Conservation (phyloP, 2,329 filamentous ascomycete genomes). For the Ophiostoma piceae region DNA sequence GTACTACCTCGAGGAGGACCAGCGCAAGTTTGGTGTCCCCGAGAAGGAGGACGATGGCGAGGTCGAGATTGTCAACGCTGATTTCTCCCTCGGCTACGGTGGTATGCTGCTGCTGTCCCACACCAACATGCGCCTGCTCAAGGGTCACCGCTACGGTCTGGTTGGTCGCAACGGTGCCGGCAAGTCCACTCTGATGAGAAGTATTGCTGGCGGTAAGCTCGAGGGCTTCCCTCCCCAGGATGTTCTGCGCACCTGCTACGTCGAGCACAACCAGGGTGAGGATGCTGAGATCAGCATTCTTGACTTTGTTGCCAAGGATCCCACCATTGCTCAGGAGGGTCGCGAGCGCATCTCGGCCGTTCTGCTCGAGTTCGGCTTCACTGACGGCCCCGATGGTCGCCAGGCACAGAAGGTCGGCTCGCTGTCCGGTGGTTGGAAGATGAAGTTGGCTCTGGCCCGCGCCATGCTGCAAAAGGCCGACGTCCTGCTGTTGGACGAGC, state of each 20-base stretch:
- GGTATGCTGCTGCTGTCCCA: slow-evolving; percentile 96
- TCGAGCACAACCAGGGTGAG: slow-evolving; percentile 98
- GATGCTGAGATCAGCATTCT: slow-evolving; percentile 95
- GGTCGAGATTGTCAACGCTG: slow-evolving; percentile 92
- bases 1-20: slow-evolving; percentile 76
- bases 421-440: slow-evolving; percentile 97
- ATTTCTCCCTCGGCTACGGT: slow-evolving; percentile 95
- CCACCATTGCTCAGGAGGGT: slow-evolving; percentile 73
- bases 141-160: slow-evolving; percentile 89
- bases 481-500: slow-evolving; percentile 93
- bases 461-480: slow-evolving; percentile 98
- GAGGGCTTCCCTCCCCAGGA: slow-evolving; percentile 94
- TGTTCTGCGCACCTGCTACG: slow-evolving; percentile 90
- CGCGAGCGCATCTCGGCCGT: slow-evolving; percentile 76
- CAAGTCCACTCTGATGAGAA: slow-evolving; percentile 92
- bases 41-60: slow-evolving; percentile 88
- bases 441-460: slow-evolving; percentile 94
- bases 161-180: slow-evolving; percentile 99
- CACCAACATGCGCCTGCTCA: slow-evolving; percentile 82
- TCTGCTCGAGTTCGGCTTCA: slow-evolving; percentile 89
- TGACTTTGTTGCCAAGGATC: slow-evolving; percentile 86
- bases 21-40: slow-evolving; percentile 78
- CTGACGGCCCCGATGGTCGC: slow-evolving; percentile 77
- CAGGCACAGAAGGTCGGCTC: slow-evolving; percentile 90
- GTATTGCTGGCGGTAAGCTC: slow-evolving; percentile 90